These are phyloP conservation scores for Myxozyma nipponensis DNA, from an alignment of 805 yeast genomes.

Conservation along the genomic window DNA sequence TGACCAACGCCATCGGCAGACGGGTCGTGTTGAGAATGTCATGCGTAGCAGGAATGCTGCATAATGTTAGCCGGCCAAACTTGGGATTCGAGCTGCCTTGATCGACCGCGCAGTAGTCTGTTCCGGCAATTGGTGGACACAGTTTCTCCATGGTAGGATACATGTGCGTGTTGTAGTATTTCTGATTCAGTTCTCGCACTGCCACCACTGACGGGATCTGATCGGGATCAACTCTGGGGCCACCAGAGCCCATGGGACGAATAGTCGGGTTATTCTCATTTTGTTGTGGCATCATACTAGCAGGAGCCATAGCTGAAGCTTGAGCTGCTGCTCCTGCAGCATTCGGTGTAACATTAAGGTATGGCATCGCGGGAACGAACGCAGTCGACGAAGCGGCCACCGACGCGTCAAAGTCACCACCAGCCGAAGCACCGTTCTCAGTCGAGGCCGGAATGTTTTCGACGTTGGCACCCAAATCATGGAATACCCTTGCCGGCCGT, in stretches of 20 bases:
- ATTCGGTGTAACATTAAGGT: not conserved
- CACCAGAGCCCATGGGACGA: slow-evolving; percentile 13
- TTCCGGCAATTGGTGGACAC: slow-evolving; percentile 78
- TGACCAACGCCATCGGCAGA: slow-evolving; percentile 74
- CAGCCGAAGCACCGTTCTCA: not conserved
- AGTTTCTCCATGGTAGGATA: slow-evolving; percentile 75
- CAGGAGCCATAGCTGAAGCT: slow-evolving; percentile 10
- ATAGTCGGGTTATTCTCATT: slow-evolving; percentile 11
- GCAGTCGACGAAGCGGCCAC: slow-evolving; percentile 7
- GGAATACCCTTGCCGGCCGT: slow-evolving; percentile 25
- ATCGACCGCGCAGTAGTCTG: slow-evolving; percentile 64
- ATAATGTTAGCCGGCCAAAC: slow-evolving; percentile 72
- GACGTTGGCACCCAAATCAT: slow-evolving; percentile 15
- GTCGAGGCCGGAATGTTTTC: slow-evolving; percentile 3
- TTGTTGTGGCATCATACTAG: not conserved
- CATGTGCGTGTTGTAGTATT: slow-evolving; percentile 39
- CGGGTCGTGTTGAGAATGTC: slow-evolving; percentile 62
- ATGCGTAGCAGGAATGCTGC: slow-evolving; percentile 74
- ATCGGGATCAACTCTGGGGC: slow-evolving; percentile 26
- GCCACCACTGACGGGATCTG: slow-evolving; percentile 41
- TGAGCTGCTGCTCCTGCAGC: slow-evolving; percentile 7
- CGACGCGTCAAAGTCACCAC: not conserved
- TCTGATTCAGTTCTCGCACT: slow-evolving; percentile 35
- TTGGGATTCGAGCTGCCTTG: slow-evolving; percentile 84
- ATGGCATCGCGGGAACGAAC: slow-evolving; percentile 7